Evolutionary conservation across 129 eudicot genomes (phyloP).

Genomic region (Flaveria brownii): DNA sequence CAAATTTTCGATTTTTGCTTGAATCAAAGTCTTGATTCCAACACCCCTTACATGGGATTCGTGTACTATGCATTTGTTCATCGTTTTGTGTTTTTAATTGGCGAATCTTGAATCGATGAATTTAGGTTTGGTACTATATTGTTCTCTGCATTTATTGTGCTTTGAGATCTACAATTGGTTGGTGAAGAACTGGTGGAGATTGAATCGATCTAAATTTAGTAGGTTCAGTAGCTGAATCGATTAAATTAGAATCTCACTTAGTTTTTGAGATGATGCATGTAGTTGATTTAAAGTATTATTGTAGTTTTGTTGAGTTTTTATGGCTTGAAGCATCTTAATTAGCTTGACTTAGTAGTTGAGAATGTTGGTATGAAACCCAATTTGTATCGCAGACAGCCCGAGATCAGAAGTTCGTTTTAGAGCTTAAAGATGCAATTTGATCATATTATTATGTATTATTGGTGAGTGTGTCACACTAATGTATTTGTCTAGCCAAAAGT

Average conservation of each 20-base stretch:
- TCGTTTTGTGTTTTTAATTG: slow-evolving; percentile 7
- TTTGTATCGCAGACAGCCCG: slow-evolving; percentile 13
- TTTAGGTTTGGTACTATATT: slow-evolving; percentile 23
- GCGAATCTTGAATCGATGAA: slow-evolving; percentile 29
- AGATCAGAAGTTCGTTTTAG: not conserved
- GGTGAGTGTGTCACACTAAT: not conserved
- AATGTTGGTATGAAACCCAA: slow-evolving; percentile 15
- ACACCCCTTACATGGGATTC: slow-evolving; percentile 24
- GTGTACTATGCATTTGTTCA: slow-evolving; percentile 23
- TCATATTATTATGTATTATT: not conserved
- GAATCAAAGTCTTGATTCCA: slow-evolving; percentile 20
- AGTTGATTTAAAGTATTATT: slow-evolving; percentile 9
- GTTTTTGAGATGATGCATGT: slow-evolving; percentile 32
- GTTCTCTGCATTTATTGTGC: slow-evolving; percentile 27
- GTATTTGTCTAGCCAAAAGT: slow-evolving; percentile 19
- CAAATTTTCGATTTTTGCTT: slow-evolving; percentile 5
- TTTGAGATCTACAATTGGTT: slow-evolving; percentile 36
- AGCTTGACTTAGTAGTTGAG: slow-evolving; percentile 29
- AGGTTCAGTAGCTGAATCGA: slow-evolving; percentile 24
- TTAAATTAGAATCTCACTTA: slow-evolving; percentile 6
- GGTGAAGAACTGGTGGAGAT: slow-evolving; percentile 17
- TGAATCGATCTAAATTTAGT: slow-evolving; percentile 14
- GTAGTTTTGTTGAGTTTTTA: not conserved
- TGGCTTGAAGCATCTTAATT: slow-evolving; percentile 18
- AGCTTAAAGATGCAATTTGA: not conserved